phyloP scores from a whole-genome alignment of 208 protist genomes.

The Naegleria fowleri region DNA sequence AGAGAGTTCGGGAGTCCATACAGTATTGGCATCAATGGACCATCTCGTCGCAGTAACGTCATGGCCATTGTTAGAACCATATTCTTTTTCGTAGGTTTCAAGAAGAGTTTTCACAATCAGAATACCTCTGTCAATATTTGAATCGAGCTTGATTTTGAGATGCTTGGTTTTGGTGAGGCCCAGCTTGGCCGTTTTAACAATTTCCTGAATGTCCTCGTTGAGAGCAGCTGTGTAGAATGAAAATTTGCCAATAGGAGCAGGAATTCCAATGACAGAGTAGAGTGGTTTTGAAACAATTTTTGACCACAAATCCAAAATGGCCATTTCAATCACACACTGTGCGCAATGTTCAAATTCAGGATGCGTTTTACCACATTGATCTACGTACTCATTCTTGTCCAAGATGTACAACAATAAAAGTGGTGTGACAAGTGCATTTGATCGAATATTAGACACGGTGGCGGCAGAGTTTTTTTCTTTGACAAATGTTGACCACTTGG shows the following conservation, averaged over 20 bases:
- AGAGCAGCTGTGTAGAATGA: slow-evolving; percentile 29
- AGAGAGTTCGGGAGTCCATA: slow-evolving; percentile 21
- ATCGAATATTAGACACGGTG: neutral
- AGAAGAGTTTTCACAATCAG: neutral
- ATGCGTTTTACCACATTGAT: neutral
- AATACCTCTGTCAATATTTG: neutral
- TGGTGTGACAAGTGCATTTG: neutral
- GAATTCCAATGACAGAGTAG: neutral
- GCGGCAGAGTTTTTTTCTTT: neutral
- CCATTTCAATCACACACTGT: slow-evolving; percentile 23
- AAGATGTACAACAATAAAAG: neutral
- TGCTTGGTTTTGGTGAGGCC: slow-evolving; percentile 4
- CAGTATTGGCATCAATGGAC: slow-evolving; percentile 31
- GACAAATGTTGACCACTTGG: too few relatives aligned
- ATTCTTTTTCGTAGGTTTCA: neutral
- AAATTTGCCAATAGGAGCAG: neutral
- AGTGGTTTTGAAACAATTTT: neutral
- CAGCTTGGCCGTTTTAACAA: neutral
- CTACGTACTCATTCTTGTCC: neutral
- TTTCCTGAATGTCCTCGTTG: slow-evolving; percentile 10
- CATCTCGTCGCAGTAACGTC: neutral
- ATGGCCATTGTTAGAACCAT: neutral
- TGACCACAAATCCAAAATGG: slow-evolving; percentile 17
- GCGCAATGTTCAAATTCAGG: neutral
- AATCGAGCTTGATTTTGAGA: slow-evolving; percentile 30